Evolutionary conservation across 371 early-diverging fungal species (phyloP), one percentile per base, ranked within the genome.

Genomic region (Lichtheimia ramosa): DNA sequence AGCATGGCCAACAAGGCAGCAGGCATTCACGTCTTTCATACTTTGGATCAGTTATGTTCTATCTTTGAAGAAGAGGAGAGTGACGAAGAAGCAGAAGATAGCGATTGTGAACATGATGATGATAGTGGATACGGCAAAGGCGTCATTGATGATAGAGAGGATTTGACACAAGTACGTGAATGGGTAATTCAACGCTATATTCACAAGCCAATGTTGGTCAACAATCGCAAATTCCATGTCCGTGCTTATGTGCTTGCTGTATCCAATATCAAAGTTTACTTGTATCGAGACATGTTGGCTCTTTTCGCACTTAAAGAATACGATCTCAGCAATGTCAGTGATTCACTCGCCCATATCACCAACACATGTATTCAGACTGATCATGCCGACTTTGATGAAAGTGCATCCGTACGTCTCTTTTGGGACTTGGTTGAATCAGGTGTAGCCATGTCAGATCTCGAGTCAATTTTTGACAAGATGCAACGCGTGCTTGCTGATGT

Each of bases 171-270:
- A 58, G 77, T 88, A 16, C 76, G 86, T 43, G 90, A 89, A 61
- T 89, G 86, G 86, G 89, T 89, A 13, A 80, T 89, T 16, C 89
- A 89, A 59, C 75, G 84, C 3, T 89, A 89, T 62, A 82, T 89
- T 12, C 69, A 78, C 51, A 63, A 73, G 3, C 90, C 90, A 1
- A 56, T 89, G 34, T 64, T 89, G 23, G 68, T 88, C 23, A 51
- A 76, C n/a, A 68, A 79, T 18, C 82, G 87, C 65, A 89, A 89
- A 64, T 89, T 89, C 71, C 90, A 89, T 60, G 76, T 89, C 6
- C 83, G 90, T n/a, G 82, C 82, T 6, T 89, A 89, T 43, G 86
- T 86, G 5, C 60, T 89, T 16, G 86, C 89, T 8, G 75, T 83
- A n/a, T 81, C 83, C n/a, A 82, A 80, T 40, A 77, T 89, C 43